Percentiles rank a stretch among this genome's conserved stretches.
Conservation (phyloP, 495 filamentous ascomycete genomes). For the Oidiodendron maius region DNA sequence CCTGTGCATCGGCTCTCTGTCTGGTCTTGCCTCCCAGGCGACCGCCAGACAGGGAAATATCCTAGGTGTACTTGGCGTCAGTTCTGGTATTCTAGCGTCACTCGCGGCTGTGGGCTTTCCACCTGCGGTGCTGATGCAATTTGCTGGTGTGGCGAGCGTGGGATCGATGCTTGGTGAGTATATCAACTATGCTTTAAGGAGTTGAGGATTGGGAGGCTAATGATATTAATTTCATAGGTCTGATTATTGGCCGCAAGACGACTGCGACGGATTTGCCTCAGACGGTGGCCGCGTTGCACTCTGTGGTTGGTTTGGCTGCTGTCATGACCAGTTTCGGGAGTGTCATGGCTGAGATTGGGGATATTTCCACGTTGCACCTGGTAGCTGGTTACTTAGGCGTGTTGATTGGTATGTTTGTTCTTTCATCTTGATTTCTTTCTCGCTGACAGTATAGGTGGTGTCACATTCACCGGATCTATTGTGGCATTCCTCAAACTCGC, state of each 20-base stretch:
- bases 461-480: constrained; percentile 79
- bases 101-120: constrained; percentile 72
- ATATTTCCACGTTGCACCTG: constrained; percentile 67
- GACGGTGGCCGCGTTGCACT: constrained; percentile 75
- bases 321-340: constrained; percentile 79
- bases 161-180: constrained; percentile 49
- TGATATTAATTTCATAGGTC: constrained; percentile 28
- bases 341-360: constrained; percentile 58
- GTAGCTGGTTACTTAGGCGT: constrained; percentile 77
- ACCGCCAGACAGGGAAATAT: constrained; percentile 77
- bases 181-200: neutral
- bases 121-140: constrained; percentile 65
- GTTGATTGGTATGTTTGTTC: constrained; percentile 51
- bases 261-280: constrained; percentile 77
- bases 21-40: constrained; percentile 62
- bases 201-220: neutral
- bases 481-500: constrained; percentile 78
- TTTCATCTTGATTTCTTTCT: neutral
- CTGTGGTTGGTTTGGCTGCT: constrained; percentile 75
- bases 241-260: constrained; percentile 73
- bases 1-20: constrained; percentile 53
- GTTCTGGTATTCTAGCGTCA: constrained; percentile 70
- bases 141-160: constrained; percentile 60
- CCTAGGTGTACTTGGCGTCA: constrained; percentile 74
- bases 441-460: constrained; percentile 40